Evolutionary conservation across 345 rosid genomes (phyloP), one percentile per base, ranked within the genome.

Genomic region (Eucalyptus lansdowneana): DNA sequence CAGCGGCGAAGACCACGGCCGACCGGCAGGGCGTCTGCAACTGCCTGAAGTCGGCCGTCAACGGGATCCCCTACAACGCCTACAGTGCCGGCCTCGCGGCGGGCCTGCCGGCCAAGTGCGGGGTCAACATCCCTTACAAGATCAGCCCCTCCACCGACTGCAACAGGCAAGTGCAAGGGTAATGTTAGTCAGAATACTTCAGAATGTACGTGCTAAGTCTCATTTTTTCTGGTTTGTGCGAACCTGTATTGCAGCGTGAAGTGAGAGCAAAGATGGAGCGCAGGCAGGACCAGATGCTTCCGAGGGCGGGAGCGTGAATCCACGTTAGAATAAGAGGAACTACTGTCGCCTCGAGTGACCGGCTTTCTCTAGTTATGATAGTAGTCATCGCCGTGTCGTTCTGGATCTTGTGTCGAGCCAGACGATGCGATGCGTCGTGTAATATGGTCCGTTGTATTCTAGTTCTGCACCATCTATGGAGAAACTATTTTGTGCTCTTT

Each of bases 131-230:
- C 19, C 91, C 91, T 10, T 90, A 88, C 86, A 83, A 90, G 88
- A 86, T 90, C 60, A 88, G 80, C 90, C 91, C 80, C 34, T 50
- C 86, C 72, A 86, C 90, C 29, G 72, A 90, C 91, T 90, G 91
- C 89, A 8, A 88, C 2, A 86, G 89, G 91, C 83, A 87, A 87
- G 27, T 49, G 42, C 60, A 49, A 19, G 27, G 6, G 47, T 42
- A 76, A 6, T 0, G 25, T 53, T 40, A 76, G 47, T 6, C 11
- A 40, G 83, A 21, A 76, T 40, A 40, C 47, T 40, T 19, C 24
- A 22, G 47, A 76, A 76, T 0, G 2, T 21, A 21, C 83, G 4
- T 11, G 29, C 83, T 21, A 6, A 40, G 15, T 10, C 83, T 76
- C 29, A 76, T 21, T 21, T 76, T 11, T 37, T 19, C 1, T 37